Base-by-base conservation (phyloP, 768 basidiomycete species). In the Pholiota conissans region DNA sequence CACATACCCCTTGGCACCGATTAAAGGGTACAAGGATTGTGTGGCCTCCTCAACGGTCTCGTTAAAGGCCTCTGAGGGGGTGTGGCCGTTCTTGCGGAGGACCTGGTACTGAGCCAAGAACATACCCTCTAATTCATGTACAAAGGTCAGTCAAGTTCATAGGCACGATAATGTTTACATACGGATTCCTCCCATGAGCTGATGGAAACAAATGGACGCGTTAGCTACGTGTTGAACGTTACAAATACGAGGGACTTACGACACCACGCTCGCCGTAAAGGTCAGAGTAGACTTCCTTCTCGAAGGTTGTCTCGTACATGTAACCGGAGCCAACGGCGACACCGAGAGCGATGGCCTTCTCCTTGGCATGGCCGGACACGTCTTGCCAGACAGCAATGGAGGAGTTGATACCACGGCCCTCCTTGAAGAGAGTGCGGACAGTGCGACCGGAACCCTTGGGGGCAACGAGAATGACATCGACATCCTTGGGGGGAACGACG, bases 21-120 rank as follows among this genome's bases (percentile, higher is more conserved):
- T 94, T 74, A 99, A 76, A 59, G 97, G 97, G 82, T 93, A 98
- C 62, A 99, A 86, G 35, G 94, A 96, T 72, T 99, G 95, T 40
- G 96, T 98, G n/a, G 97, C 97, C 79, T 98, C 97, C 77, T 98
- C 97, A 60, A 98, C 97, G 58, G 97, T 98, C 82, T 99, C 97
- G 76, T 99, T 98, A 87, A 99, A 98, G 49, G 95, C 95, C 73
- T 99, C 97, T 40, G 96, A 98, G 53, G 97, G 97, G 3, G 86
- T 79, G 84, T 99, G 97, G 55, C 95, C 95, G 71, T 96, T 96
- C 70, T 89, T 91, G 71, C 95, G 93, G 68, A 97, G 91, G 58
- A 96, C 90, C 83, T 95, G 87, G 85, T 98, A 99, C 77, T 99
- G 97, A 37, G 97, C 97, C 66, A 95, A 82, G 91, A 99, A 98